These are phyloP conservation scores for Leucosporidium yakuticum DNA, from an alignment of 768 basidiomycete genomes.

Conservation along the genomic window DNA sequence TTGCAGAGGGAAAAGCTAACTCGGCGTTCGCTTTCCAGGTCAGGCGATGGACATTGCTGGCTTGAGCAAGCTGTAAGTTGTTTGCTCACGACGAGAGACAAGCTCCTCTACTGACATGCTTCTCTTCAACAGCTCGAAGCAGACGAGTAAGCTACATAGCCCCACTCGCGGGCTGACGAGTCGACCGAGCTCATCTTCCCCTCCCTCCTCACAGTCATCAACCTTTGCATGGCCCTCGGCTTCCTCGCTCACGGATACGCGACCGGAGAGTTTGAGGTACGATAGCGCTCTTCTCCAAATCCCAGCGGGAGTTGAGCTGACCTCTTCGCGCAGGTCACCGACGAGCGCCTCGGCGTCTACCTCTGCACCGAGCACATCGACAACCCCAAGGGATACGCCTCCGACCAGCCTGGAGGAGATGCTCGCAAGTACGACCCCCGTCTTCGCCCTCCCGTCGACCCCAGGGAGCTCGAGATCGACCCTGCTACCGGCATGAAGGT, in stretches of 20 bases:
- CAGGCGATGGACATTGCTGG: slow-evolving; percentile 45
- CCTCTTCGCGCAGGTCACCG: slow-evolving; percentile 31
- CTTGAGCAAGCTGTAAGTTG: slow-evolving; percentile 25
- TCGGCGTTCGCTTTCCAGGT: no score
- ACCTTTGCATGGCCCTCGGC: slow-evolving; percentile 81
- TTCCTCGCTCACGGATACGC: slow-evolving; percentile 65
- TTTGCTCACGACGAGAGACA: background rate
- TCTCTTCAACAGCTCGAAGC: slow-evolving; percentile 15
- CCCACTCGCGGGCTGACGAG: slow-evolving; percentile 20
- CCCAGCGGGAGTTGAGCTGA: background rate
- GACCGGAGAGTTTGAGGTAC: slow-evolving; percentile 45
- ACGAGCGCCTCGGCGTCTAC: slow-evolving; percentile 48
- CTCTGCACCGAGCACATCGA: slow-evolving; percentile 48
- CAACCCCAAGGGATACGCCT: slow-evolving; percentile 43
- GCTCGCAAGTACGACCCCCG: slow-evolving; percentile 67
- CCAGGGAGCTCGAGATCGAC: slow-evolving; percentile 77
- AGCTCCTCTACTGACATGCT: background rate
- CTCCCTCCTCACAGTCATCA: slow-evolving; percentile 60
- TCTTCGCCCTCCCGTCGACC: slow-evolving; percentile 76
- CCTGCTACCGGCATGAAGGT: slow-evolving; percentile 83
- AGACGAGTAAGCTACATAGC: slow-evolving; percentile 9
- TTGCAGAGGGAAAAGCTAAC: no score
- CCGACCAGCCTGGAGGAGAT: slow-evolving; percentile 52
- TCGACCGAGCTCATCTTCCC: slow-evolving; percentile 41
- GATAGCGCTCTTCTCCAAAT: slow-evolving; percentile 18